These are phyloP conservation scores for Yamadazyma conglobata DNA, from an alignment of 1,139 yeast species.

Conservation along the genomic window DNA sequence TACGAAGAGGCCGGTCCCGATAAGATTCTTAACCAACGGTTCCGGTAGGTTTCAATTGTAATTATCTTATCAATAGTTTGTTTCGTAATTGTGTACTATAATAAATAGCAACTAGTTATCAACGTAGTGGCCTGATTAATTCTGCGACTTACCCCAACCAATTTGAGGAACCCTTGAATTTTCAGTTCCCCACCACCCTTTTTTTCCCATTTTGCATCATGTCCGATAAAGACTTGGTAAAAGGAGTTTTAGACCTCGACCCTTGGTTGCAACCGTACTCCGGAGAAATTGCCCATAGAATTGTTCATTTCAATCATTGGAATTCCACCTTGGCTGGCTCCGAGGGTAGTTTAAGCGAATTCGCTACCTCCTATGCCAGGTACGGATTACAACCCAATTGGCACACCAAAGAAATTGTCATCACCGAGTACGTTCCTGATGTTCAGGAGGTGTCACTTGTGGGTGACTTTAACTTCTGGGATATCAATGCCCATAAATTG, in stretches of 20 bases:
- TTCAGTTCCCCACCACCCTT: too few relatives aligned
- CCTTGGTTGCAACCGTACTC: constrained; percentile 86
- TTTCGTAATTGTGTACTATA: constrained; percentile 1
- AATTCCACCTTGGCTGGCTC: constrained; percentile 38
- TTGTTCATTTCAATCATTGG: constrained; percentile 50
- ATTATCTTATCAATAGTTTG: too few relatives aligned
- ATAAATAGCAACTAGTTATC: too few relatives aligned
- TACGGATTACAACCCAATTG: constrained; percentile 74
- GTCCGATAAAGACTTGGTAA: constrained; percentile 21
- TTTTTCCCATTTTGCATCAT: not conserved
- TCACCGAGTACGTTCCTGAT: constrained; percentile 87
- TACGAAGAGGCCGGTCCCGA: constrained; percentile 90
- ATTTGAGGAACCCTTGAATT: too few relatives aligned
- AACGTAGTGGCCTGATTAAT: too few relatives aligned
- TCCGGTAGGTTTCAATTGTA: constrained; percentile 47
- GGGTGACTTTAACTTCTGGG: constrained; percentile 92
- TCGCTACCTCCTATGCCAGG: constrained; percentile 58
- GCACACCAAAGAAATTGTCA: constrained; percentile 50
- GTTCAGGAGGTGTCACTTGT: constrained; percentile 70
- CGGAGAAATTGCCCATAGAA: constrained; percentile 44
- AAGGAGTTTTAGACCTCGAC: constrained; percentile 66
- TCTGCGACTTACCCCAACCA: too few relatives aligned
- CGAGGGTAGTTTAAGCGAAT: constrained; percentile 48
- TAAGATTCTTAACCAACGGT: constrained; percentile 69
- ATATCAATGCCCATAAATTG: constrained; percentile 55